Conservation (phyloP, 2,329 filamentous ascomycete genomes). For the Pseudogymnoascus sp. region DNA sequence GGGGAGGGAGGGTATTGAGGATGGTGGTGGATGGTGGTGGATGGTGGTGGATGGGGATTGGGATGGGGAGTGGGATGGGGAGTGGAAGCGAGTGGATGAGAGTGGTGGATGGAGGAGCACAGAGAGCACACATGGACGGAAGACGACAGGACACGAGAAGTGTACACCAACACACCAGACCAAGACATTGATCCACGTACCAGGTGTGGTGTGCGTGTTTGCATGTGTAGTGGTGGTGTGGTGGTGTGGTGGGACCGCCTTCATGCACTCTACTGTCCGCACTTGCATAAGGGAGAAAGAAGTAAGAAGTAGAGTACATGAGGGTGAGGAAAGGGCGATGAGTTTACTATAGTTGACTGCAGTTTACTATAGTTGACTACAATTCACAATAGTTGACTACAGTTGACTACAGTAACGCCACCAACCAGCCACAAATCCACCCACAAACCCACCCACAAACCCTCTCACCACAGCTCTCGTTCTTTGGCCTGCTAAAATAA, state of each 20-base stretch:
- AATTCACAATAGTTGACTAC: too few species aligned
- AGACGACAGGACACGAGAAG: background rate
- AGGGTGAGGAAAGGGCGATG: too few species aligned
- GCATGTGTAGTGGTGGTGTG: background rate
- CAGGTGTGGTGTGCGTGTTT: background rate
- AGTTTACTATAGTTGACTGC: too few species aligned
- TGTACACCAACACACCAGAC: background rate
- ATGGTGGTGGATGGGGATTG: background rate
- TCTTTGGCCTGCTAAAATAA: background rate
- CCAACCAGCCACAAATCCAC: background rate
- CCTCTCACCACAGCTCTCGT: background rate
- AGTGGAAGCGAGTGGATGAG: background rate
- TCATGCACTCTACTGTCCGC: background rate
- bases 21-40: too few species aligned
- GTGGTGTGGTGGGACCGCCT: background rate
- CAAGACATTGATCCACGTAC: background rate
- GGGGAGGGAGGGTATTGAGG: slow-evolving; percentile 26
- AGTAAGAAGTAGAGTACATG: background rate
- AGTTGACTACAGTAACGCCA: too few species aligned
- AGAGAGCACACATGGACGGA: background rate
- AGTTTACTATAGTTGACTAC: too few species aligned
- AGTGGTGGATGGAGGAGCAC: background rate
- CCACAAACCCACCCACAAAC: too few species aligned
- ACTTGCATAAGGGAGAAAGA: background rate
- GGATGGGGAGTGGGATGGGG: too few species aligned